Evolutionary conservation across 75 land plant species (phyloP), one percentile per base, ranked within the genome.

Genomic region (Pinus taeda): DNA sequence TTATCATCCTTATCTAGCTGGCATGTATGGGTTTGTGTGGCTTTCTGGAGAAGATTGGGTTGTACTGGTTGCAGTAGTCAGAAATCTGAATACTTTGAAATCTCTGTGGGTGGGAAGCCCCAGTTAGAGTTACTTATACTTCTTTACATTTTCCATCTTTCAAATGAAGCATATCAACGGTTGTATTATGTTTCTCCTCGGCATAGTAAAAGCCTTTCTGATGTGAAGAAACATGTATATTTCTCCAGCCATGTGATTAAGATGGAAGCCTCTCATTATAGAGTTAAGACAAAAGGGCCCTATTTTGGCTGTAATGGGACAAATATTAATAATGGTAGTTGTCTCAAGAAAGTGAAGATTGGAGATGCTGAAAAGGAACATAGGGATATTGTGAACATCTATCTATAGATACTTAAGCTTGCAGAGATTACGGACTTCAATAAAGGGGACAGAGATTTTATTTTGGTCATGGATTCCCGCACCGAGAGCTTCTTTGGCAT

Each of bases 31-130:
- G 75, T 76, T 70, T 83, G 96, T 81, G 29, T 89, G 24, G 83
- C 88, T 12, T 26, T 87, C 11, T 96, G 96, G 96, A 90, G 93
- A 77, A 87, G 79, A 39, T 76, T 90, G 53, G 92, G 82, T 71
- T 92, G 79, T 73, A 75, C 91, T 15, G 89, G 92, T 24, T 90
- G 88, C 71, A 72, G 55, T 24, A 94, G 91, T 60, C 82, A 93
- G 71, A 74, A 87, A 57, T 78, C 82, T 22, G 94, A 96, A 81
- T 96, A 96, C 57, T 93, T 96, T 81, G 98, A 96, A 74, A 84
- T 96, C 24, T 79, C 92, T 22, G 84, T 49, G 22, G 69, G 80
- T 75, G 98, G 98, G 49, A 86, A 88, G 57, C 98, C 98, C 15
- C 91, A 96, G 77, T 33, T 77, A 7, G 98, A 96, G 78, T 81